Evolutionary conservation across 257 asterid genomes (phyloP).

Genomic region (Dorcoceras hygrometricum): DNA sequence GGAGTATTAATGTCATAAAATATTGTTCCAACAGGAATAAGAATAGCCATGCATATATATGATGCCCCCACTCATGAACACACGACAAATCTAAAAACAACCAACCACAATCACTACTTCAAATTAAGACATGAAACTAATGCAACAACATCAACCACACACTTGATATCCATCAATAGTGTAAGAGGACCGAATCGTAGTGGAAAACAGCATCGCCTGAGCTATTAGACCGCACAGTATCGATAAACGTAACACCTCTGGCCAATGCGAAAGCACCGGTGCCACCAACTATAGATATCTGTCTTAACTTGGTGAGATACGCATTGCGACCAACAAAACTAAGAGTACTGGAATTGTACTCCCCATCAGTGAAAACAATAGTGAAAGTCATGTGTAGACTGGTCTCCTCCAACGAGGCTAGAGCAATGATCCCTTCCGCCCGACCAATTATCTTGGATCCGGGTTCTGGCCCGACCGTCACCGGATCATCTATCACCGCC

Average conservation of each 20-base stretch:
- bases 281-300: slow-evolving; percentile 16
- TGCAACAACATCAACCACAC: no score
- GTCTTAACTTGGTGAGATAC: not conserved
- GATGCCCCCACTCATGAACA: no score
- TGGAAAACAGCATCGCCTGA: not conserved
- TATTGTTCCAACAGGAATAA: no score
- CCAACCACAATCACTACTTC: no score
- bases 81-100: no score
- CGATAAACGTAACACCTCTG: not conserved
- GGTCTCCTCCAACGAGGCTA: not conserved
- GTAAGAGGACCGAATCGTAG: not conserved
- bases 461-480: slow-evolving; percentile 5
- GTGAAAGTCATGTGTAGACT: slow-evolving; percentile 4
- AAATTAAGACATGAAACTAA: no score
- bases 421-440: not conserved
- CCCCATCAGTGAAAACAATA: slow-evolving; percentile 1
- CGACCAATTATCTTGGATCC: slow-evolving; percentile 1
- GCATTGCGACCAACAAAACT: not conserved
- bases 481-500: slow-evolving; percentile 7
- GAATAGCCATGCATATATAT: no score
- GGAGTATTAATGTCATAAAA: no score
- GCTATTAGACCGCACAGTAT: not conserved
- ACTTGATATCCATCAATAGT: no score
- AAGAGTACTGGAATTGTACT: slow-evolving; percentile 15
- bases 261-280: slow-evolving; percentile 18